A percentile compares a stretch with the other conserved stretches of the same genome.
Evolutionary conservation across 495 filamentous ascomycete genomes (phyloP).

Genomic region (Podospora comata): DNA sequence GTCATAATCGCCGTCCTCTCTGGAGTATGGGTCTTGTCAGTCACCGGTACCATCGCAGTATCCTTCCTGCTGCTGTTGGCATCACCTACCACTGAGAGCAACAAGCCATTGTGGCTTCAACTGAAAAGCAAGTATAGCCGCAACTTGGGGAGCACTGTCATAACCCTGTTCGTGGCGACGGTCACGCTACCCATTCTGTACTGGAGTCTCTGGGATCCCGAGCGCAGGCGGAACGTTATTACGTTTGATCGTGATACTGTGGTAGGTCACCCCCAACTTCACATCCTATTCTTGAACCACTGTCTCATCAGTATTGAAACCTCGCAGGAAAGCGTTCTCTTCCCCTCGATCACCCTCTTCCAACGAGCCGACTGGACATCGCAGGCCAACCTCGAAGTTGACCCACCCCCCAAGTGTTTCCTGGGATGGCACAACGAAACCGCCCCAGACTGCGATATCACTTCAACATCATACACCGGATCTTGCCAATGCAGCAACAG

Average conservation of each 20-base stretch:
- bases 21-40: not conserved
- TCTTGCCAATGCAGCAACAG: conserved; percentile 7
- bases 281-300: not conserved
- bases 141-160: conserved; percentile 16
- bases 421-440: conserved; percentile 19
- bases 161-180: conserved; percentile 9
- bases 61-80: not conserved
- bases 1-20: not conserved
- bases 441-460: conserved; percentile 8
- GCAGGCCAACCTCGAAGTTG: conserved; percentile 9
- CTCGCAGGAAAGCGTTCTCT: conserved; percentile 1
- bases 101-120: not conserved
- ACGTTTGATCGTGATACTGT: conserved; percentile 12
- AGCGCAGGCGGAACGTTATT: not conserved
- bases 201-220: conserved; percentile 10
- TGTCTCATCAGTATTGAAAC: not conserved
- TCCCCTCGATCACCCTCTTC: conserved; percentile 19
- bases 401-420: conserved; percentile 15
- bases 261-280: conserved; percentile 5
- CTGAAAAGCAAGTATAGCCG: not conserved
- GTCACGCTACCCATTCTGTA: conserved; percentile 9
- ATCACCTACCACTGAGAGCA: not conserved
- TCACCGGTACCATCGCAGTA: not conserved
- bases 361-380: conserved; percentile 15
- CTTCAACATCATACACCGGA: not conserved